Conservation (phyloP, 2,329 filamentous ascomycete genomes). For the Pseudocercospora fuligena region DNA sequence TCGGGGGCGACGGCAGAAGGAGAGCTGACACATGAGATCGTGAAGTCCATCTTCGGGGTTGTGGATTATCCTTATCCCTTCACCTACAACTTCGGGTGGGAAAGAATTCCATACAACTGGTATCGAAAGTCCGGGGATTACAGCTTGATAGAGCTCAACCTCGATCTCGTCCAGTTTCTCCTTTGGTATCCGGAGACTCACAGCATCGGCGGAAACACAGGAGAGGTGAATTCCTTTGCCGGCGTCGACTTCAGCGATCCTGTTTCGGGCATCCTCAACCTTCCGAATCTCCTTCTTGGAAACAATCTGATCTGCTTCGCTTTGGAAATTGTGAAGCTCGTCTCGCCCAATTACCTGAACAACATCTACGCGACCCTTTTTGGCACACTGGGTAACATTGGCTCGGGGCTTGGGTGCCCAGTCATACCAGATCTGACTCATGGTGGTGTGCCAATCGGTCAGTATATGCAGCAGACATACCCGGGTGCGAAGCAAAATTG, state of each 20-base stretch:
- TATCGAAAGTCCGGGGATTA: background rate
- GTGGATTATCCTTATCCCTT: slow-evolving; percentile 13
- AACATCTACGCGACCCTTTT: slow-evolving; percentile 13
- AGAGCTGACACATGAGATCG: slow-evolving; percentile 9
- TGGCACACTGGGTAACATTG: background rate
- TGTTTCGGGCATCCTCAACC: slow-evolving; percentile 8
- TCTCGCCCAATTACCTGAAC: slow-evolving; percentile 10
- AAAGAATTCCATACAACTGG: slow-evolving; percentile 16
- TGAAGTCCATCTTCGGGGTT: slow-evolving; percentile 8
- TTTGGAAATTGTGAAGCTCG: slow-evolving; percentile 7
- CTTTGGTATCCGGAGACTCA: slow-evolving; percentile 1
- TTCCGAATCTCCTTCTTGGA: background rate
- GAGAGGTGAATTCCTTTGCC: slow-evolving; percentile 7
- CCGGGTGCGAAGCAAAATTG: slow-evolving; percentile 9
- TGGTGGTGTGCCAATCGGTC: slow-evolving; percentile 3
- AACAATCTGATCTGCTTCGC: slow-evolving; percentile 12
- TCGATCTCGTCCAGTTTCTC: slow-evolving; percentile 7
- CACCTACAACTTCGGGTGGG: slow-evolving; percentile 14
- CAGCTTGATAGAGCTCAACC: slow-evolving; percentile 5
- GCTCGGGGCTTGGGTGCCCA: background rate
- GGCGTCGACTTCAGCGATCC: slow-evolving; percentile 14
- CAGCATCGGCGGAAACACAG: slow-evolving; percentile 13
- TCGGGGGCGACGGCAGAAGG: slow-evolving; percentile 1
- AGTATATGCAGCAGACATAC: slow-evolving; percentile 4
- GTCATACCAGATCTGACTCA: slow-evolving; percentile 12